phyloP scores from a whole-genome alignment of 768 basidiomycete species.

The Auricularia cornea region DNA sequence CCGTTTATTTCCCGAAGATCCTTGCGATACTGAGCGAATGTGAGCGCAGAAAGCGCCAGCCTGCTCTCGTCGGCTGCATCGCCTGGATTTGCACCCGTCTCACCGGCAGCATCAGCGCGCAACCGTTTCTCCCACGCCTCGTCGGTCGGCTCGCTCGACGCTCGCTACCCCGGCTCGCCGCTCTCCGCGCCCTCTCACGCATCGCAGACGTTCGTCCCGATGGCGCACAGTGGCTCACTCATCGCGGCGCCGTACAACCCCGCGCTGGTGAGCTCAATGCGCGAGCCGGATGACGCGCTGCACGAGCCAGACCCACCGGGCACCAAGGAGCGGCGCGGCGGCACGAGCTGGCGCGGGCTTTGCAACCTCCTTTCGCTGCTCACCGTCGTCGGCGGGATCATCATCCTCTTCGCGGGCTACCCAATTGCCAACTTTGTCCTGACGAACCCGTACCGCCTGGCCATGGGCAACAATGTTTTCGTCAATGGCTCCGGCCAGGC shows the following conservation, averaged over 20 bases:
- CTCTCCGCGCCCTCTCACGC: neutral
- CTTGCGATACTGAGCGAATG: no score
- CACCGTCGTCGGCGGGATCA: constrained; percentile 23
- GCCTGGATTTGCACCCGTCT: neutral
- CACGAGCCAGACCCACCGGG: constrained; percentile 77
- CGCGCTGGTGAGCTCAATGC: constrained; percentile 18
- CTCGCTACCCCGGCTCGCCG: constrained; percentile 1
- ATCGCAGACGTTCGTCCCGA: neutral
- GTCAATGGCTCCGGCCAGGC: constrained; percentile 67
- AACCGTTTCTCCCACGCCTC: constrained; percentile 10
- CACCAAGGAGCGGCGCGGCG: constrained; percentile 43
- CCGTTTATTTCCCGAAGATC: no score
- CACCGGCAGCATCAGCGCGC: constrained; percentile 1
- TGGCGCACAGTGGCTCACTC: neutral
- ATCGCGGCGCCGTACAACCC: neutral
- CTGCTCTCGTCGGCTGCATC: no score
- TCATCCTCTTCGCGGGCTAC: constrained; percentile 34
- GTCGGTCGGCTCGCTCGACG: constrained; percentile 8
- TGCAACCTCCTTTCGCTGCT: constrained; percentile 30
- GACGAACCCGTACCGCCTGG: constrained; percentile 29
- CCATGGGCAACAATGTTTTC: constrained; percentile 53
- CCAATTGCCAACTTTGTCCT: constrained; percentile 41
- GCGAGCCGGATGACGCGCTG: constrained; percentile 76
- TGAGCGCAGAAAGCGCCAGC: no score
- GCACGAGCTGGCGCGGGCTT: constrained; percentile 26